Conservation (phyloP, 176 grass and related monocot genomes). For the Ampelocalamus luodianensis region DNA sequence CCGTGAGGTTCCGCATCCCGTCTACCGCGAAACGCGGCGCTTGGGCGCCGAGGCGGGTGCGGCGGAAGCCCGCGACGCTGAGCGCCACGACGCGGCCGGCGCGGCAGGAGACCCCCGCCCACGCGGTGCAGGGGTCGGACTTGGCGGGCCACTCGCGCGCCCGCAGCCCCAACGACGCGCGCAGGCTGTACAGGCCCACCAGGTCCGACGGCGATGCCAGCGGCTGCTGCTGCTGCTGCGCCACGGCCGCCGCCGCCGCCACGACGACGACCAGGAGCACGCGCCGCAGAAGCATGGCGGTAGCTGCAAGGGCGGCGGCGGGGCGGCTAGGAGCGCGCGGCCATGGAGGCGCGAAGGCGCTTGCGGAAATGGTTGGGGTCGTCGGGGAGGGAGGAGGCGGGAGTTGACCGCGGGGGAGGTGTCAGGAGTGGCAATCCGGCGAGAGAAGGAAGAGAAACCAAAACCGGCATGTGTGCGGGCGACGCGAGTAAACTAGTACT, state of each 20-base stretch:
- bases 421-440: background rate
- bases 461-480: conserved; percentile 29
- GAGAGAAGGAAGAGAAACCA: conserved; percentile 22
- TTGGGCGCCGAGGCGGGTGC: conserved; percentile 48
- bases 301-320: background rate
- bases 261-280: background rate
- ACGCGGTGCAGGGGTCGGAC: conserved; percentile 62
- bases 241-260: conserved; percentile 20
- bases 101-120: conserved; percentile 68
- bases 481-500: background rate
- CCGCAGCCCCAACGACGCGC: conserved; percentile 65
- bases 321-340: background rate
- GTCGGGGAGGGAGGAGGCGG: background rate
- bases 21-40: conserved; percentile 52
- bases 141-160: conserved; percentile 68
- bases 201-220: conserved; percentile 53
- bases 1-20: conserved; percentile 56
- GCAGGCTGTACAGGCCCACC: conserved; percentile 67
- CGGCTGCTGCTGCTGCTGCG: conserved; percentile 20
- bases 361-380: conserved; percentile 11
- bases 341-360: conserved; percentile 11
- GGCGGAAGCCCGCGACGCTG: conserved; percentile 65
- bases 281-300: background rate
- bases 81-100: conserved; percentile 67
- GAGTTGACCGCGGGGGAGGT: conserved; percentile 47